Evolutionary conservation across 2,329 filamentous ascomycete species (phyloP), one percentile per base, ranked within the genome.

Genomic region (Sporothrix globosa): DNA sequence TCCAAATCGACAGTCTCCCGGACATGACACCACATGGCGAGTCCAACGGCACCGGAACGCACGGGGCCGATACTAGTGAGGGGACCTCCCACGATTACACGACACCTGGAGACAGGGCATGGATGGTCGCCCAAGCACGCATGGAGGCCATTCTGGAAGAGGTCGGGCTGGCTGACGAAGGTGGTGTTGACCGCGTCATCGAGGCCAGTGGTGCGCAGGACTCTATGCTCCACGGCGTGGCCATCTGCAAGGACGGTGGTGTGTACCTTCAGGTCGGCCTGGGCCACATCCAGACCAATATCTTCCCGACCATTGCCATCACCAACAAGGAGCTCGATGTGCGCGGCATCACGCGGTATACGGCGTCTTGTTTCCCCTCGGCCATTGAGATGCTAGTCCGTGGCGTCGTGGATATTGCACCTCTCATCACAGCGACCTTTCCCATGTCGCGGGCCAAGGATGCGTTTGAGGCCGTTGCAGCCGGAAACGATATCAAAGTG

Each of bases 211-310:
- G 92, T 39, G 92, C 91, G 1, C 91, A 93, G 80, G 87, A 91
- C 0, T 90, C 88, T 3, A 92, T 95, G 75, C 91, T 94, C 81
- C 86, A 91, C 0, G 87, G 86, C 44, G 86, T 95, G 75, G 90
- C 94, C 79, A 85, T 86, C 24, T 86, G 93, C 46, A 86, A 89
- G 73, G 83, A 84, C 65, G 92, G 92, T 68, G 92, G 92, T 30
- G 89, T 86, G n/a, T 95, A 92, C 76, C 90, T 96, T 17, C 92
- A 96, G 82, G 92, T 90, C 71, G 94, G 93, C 67, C 97, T 97
- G 92, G 95, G 95, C 77, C 91, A 91, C 78, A 81, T 88, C 58
- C 92, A 97, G 77, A 93, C 71, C 6, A 69, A 97, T 79, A 91
- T 82, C 14, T 97, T 97, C 83, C 95, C 95, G 67, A 97, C 97